Base-by-base conservation (phyloP, 2,329 filamentous ascomycete species). In the Paradendryphiella salina region DNA sequence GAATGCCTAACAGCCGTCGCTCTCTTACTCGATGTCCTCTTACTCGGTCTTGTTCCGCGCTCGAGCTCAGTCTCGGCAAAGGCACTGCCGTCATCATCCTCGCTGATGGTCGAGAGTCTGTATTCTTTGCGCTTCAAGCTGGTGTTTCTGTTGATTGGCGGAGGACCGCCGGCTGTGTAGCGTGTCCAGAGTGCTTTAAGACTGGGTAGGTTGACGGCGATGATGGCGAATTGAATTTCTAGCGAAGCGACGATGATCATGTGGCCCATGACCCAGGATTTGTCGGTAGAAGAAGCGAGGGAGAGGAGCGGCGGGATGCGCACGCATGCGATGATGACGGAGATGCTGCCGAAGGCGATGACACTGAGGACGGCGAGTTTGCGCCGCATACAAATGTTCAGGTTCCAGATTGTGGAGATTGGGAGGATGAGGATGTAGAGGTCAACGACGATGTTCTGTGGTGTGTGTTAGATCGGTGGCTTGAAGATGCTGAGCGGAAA, bases 361-460 rank as follows among this genome's bases (percentile, higher is more conserved):
- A 50, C 36, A 23, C 41, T 23, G 15, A 50, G n/a, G 15, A 40
- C 35, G 7, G 47, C 43, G 8, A 40, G 31, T 31, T 50, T 46
- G 6, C 41, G 35, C 2, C 47, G 47, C 7, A 39, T 4, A 15
- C 37, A 36, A n/a, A 46, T 46, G 2, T 26, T 43, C 8, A 50
- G 17, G 10, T 15, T 9, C 21, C 43, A 29, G 7, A 50, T 28
- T 17, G 35, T 46, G 15, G 47, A 43, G 11, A 50, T 50, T 13
- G 47, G 41, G 0, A 50, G 29, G 4, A 33, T 23, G 3, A 50
- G 26, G 1, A 50, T 46, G 15, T 46, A 50, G 21, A 50, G 21
- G 35, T 50, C 47, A 13, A 46, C 43, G 5, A 50, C 9, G 6
- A 50, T 46, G 20, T 50, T 46, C 47, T 50, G 14, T 3, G n/a